These are phyloP conservation scores for Wickerhamiella azyma DNA, from an alignment of 805 yeast species.

Conservation along the genomic window DNA sequence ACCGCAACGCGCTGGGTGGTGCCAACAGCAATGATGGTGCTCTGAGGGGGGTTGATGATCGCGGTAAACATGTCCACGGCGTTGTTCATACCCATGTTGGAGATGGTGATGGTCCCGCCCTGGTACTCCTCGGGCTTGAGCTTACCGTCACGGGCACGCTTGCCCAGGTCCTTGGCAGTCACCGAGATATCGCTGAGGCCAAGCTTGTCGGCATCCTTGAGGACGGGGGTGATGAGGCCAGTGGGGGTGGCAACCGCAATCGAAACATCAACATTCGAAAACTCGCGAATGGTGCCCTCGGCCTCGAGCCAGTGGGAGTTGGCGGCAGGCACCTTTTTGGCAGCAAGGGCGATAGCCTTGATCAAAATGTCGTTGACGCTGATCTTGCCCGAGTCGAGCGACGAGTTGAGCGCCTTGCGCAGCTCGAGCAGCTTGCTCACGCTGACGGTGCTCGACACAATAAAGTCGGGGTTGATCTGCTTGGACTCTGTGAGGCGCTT, in stretches of 20 bases:
- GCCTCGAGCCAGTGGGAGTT: constrained; percentile 87
- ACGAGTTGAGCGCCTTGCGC: constrained; percentile 69
- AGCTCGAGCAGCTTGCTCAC: constrained; percentile 85
- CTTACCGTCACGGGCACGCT: constrained; percentile 90
- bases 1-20: constrained; percentile 86
- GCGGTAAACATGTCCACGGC: constrained; percentile 92
- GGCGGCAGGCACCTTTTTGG: constrained; percentile 80
- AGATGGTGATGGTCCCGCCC: constrained; percentile 98
- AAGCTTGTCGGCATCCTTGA: constrained; percentile 72
- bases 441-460: constrained; percentile 74
- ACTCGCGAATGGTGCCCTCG: constrained; percentile 86
- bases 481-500: constrained; percentile 77
- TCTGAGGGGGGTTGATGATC: constrained; percentile 95
- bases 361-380: constrained; percentile 89
- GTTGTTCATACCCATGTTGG: constrained; percentile 96
- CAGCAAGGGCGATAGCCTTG: constrained; percentile 88
- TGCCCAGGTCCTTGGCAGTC: constrained; percentile 83
- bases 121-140: constrained; percentile 93
- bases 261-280: constrained; percentile 82
- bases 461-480: constrained; percentile 78
- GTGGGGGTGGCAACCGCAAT: constrained; percentile 98
- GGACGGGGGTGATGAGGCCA: constrained; percentile 93
- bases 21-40: constrained; percentile 87
- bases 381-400: constrained; percentile 71
- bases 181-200: constrained; percentile 73